Base-by-base conservation (phyloP, 1,139 yeast genomes). In the Geotrichum australiense region DNA sequence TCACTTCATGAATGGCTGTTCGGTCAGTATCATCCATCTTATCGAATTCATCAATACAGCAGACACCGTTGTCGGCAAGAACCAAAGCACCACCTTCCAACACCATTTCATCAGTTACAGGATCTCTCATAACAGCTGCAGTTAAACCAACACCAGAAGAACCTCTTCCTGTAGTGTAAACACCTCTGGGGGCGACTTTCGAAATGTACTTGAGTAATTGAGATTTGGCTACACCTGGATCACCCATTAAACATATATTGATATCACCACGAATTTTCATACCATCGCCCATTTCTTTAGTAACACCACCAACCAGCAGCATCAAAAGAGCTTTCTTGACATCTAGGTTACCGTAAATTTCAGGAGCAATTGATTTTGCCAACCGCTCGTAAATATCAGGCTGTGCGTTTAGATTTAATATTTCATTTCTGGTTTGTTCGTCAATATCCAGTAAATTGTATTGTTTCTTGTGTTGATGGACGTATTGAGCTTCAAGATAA, bases 141-240 rank as follows among this genome's bases (percentile, higher is more conserved):
- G 99, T 93, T 56, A 93, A 72, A 65, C 99, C 99, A 37, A 93
- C 99, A 43, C 98, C 99, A 0, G 98, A 91, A 4, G 97, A 87
- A 61, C 99, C 99, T 59, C 95, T 77, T 67, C 99, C 99, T 1
- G 98, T 93, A 6, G 99, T 93, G 64, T 93, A 93, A 30, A 93
- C 94, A 38, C 96, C 94, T 59, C 98, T 75, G 22, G 99, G 98
- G 0, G 98, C 94, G 39, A 93, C 85, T 56, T 89, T 87, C 44
- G 89, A 74, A 50, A 93, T 85, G 26, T 94, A 85, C 62, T 91
- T 91, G 50, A 93, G 71, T 56, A 93, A 70, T 71, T 93, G 99
- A 1, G 98, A 91, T 64, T 93, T 93, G 56, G 99, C 99, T 44
- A 93, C 98, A 71, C 98, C 98, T 29, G 99, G 99, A 58, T 93